These are phyloP conservation scores for Babesia sp. DNA, from an alignment of 169 alveolate genomes.

Conservation along the genomic window DNA sequence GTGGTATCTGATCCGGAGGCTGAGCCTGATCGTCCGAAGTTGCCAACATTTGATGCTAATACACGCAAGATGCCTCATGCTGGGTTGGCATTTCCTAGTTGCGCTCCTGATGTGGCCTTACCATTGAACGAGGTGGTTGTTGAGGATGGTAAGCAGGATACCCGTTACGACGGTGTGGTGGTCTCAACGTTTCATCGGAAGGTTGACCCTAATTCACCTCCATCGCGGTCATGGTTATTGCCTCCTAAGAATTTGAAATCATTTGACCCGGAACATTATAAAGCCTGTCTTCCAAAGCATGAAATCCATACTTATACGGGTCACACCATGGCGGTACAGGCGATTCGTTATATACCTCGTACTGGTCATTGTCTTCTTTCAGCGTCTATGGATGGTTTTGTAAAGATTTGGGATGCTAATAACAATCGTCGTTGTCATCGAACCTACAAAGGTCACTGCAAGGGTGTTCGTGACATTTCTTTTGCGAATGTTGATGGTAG, in stretches of 20 bases:
- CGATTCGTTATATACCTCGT: constrained; percentile 89
- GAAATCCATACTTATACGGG: constrained; percentile 90
- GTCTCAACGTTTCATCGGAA: constrained; percentile 62
- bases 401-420: constrained; percentile 93
- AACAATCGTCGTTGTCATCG: constrained; percentile 88
- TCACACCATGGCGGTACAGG: constrained; percentile 92
- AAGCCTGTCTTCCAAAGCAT: constrained; percentile 86
- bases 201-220: constrained; percentile 18
- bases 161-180: constrained; percentile 36
- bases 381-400: constrained; percentile 90
- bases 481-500: constrained; percentile 87
- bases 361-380: constrained; percentile 92
- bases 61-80: constrained; percentile 34
- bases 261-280: constrained; percentile 32
- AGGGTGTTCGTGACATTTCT: constrained; percentile 92
- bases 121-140: constrained; percentile 41
- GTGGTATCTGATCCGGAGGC: neutral
- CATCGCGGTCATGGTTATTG: constrained; percentile 32
- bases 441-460: constrained; percentile 93
- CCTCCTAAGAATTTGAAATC: constrained; percentile 36
- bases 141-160: constrained; percentile 51
- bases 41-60: constrained; percentile 22
- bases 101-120: constrained; percentile 34
- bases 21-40: neutral
- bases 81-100: constrained; percentile 33